Conservation (phyloP, 1,284 basidiomycete species). For the Austropuccinia psidii region DNA sequence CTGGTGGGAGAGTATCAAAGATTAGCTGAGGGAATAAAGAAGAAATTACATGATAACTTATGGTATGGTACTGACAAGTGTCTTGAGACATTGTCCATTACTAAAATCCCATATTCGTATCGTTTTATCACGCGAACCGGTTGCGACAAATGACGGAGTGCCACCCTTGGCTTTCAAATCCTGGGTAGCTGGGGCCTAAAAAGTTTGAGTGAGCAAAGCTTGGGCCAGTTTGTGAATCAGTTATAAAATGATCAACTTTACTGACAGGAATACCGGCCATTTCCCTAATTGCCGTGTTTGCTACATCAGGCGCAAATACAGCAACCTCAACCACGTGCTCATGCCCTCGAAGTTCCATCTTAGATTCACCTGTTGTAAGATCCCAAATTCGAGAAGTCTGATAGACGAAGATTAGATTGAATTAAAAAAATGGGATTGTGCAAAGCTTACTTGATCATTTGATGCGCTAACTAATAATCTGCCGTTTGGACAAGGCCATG, state of each 20-base stretch:
- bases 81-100: constrained; percentile 65
- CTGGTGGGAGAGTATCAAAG: neutral
- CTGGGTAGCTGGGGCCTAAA: neutral
- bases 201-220: neutral
- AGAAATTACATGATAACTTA: constrained; percentile 41
- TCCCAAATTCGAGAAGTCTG: constrained; percentile 80
- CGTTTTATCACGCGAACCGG: constrained; percentile 77
- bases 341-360: constrained; percentile 75
- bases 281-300: constrained; percentile 69
- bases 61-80: too few species aligned
- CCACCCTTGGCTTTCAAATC: neutral
- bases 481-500: constrained; percentile 67
- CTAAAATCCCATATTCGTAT: constrained; percentile 78
- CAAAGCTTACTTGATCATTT: constrained; percentile 64
- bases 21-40: neutral
- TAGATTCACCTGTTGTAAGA: constrained; percentile 63
- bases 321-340: constrained; percentile 78
- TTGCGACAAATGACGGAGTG: constrained; percentile 58
- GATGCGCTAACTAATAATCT: constrained; percentile 67
- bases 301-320: constrained; percentile 66
- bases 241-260: too few species aligned
- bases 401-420: neutral
- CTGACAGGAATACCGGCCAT: constrained; percentile 58
- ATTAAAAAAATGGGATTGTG: neutral
- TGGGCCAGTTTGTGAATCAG: too few species aligned